Evolutionary conservation across 129 eudicot genomes (phyloP), one percentile per base, ranked within the genome.

Genomic region (Chrysanthemum seticuspe): DNA sequence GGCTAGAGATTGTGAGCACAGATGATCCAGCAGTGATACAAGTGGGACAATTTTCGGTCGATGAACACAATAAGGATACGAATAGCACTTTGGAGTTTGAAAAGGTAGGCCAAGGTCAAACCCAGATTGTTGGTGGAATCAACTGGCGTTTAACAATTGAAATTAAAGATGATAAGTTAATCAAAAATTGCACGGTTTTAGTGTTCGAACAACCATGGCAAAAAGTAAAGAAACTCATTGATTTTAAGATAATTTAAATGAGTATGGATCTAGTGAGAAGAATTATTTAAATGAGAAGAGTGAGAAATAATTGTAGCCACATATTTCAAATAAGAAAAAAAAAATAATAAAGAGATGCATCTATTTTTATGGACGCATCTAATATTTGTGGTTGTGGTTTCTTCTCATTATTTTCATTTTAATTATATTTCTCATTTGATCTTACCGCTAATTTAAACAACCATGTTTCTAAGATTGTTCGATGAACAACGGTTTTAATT

Each of bases 111-210:
- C 59, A 13, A 6, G 78, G 83, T 2, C 18, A 79, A 27, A 56
- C 29, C 0, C 83, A 73, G 19, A 74, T 73, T 48, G 74, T 65
- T 0, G 70, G 62, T 45, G 79, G 83, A 23, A 66, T 73, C 31
- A 79, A 79, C 14, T 79, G 78, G 78, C 70, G 79, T 61, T 54
- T 73, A 59, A 59, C 64, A 2, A 73, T 79, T 29, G 83, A 65
- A 50, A 65, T 79, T 14, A 54, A 66, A 64, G 67, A 71, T 40
- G 67, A 36, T 0, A 3, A 25, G 1, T 31, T 14, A 7, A 51
- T 54, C 52, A 64, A 64, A 44, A 71, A 71, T 3, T 78, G 77
- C 0, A 72, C 63, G 57, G 58, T 56, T 78, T 66, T 53, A 15
- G 82, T 70, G 16, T 62, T 36, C 25, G 72, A 78, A 3, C 61